A percentile compares a stretch with the other conserved stretches of the same genome.
Conservation (phyloP, 148 eudicot species). For the Fagopyrum tataricum region DNA sequence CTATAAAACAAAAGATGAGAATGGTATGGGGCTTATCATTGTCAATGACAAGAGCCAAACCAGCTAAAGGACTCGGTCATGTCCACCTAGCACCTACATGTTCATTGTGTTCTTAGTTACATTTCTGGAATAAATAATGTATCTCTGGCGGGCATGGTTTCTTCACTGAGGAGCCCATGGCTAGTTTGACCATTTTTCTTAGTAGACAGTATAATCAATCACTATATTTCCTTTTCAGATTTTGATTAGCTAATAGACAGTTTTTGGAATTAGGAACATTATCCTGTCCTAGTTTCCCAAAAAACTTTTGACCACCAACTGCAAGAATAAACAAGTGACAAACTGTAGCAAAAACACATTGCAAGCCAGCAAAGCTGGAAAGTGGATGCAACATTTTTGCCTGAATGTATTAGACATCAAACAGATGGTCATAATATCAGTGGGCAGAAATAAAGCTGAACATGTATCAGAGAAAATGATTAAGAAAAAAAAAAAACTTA, state of each 20-base stretch:
- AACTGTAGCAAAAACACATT: neutral
- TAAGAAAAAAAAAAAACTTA: neutral
- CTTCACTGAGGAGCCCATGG: neutral
- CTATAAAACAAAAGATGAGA: neutral
- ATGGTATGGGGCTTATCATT: neutral
- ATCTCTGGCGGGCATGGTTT: neutral
- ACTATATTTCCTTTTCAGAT: neutral
- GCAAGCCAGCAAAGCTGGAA: neutral
- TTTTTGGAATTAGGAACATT: neutral
- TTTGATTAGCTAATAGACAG: neutral
- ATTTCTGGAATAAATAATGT: neutral
- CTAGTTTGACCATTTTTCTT: neutral
- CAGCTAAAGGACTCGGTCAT: neutral
- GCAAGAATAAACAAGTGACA: neutral
- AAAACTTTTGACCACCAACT: neutral
- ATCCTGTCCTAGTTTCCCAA: neutral
- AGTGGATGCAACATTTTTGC: neutral
- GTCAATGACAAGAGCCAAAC: neutral
- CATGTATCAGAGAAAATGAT: neutral
- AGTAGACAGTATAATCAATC: neutral
- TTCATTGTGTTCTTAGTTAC: neutral
- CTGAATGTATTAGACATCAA: neutral
- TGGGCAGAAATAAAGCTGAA: neutral
- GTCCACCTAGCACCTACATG: neutral
- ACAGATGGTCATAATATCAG: neutral